Evolutionary conservation across 768 basidiomycete species (phyloP), one percentile per base, ranked within the genome.

Genomic region (Lactifluus piperatus): DNA sequence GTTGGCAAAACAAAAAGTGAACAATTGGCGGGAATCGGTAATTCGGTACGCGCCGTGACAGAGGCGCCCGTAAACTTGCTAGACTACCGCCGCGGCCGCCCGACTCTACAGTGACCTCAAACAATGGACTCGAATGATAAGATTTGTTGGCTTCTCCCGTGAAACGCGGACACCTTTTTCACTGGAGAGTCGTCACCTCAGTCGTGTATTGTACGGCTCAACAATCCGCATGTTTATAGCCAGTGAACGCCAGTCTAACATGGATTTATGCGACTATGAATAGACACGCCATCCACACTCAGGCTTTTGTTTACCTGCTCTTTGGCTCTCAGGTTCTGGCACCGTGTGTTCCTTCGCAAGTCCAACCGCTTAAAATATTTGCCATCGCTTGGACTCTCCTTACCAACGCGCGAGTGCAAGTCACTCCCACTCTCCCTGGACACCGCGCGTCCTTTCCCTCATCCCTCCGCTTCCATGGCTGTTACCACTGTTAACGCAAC

Each of bases 311-410:
- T 41, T 26, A 8, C 27, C 51, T 29, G 14, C n/a, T 29, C n/a
- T 30, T 10, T 43, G 26, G 51, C 39, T 16, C 30, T 18, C 22
- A 20, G 8, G 8, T 14, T 22, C 10, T 8, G 32, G n/a, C 20
- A 43, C 27, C 24, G 14, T 6, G 50, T 20, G 37, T 37, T 24
- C 24, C 39, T 43, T 30, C 16, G 1, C 22, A 14, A n/a, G 51
- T 39, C 16, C 51, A 48, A 41, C 5, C 30, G 30, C 43, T 55
- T 60, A 60, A 60, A 60, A 55, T 32, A 51, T 30, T 14, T 4
- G 20, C 3, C 20, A 11, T 36, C 39, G 47, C 27, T 37, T 22
- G 5, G 29, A 34, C 18, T 16, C 36, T 22, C 41, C 8, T n/a
- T 20, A 26, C 20, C 20, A 43, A 29, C 37, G 27, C 39, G n/a